A percentile compares a stretch with the other conserved stretches of the same genome.
Conservation (phyloP, 2,329 filamentous ascomycete species). For the Bipolaris zeicola region DNA sequence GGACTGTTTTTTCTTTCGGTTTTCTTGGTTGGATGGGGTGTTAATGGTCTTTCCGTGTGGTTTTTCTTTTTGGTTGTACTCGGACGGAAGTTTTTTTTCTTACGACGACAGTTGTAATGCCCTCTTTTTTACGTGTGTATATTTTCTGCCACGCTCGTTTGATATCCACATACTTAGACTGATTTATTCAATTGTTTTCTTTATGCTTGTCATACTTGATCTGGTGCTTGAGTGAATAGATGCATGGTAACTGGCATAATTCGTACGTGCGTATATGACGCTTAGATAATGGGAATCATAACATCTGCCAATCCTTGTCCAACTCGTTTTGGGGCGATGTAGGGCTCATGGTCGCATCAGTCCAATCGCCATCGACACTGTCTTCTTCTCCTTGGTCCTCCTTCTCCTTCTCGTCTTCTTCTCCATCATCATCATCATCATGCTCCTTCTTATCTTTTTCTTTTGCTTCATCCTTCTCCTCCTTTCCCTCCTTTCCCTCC, state of each 20-base stretch:
- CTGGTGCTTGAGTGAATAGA: not conserved
- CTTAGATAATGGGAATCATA: not conserved
- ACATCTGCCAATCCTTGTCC: conserved; percentile 16
- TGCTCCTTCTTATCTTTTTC: not conserved
- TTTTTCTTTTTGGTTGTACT: not conserved
- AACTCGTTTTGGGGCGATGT: not conserved
- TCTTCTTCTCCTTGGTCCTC: not conserved
- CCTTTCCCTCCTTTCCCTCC: not conserved
- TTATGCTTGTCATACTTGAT: not conserved
- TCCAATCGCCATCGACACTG: conserved; percentile 14
- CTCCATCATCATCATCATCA: no score
- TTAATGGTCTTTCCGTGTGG: not conserved
- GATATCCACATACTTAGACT: not conserved
- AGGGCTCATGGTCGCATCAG: conserved; percentile 14
- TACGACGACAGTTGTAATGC: not conserved
- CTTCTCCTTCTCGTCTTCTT: not conserved
- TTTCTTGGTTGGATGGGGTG: not conserved
- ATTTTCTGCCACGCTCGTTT: not conserved
- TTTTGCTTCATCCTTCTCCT: not conserved
- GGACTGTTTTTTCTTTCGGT: not conserved
- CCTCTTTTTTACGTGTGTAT: not conserved
- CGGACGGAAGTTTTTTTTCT: not conserved
- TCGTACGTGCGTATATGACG: not conserved
- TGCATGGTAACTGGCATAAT: not conserved
- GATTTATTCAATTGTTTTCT: not conserved